Conservation (phyloP, 2,329 filamentous ascomycete genomes). For the Cephalotrichum gorgonifer region DNA sequence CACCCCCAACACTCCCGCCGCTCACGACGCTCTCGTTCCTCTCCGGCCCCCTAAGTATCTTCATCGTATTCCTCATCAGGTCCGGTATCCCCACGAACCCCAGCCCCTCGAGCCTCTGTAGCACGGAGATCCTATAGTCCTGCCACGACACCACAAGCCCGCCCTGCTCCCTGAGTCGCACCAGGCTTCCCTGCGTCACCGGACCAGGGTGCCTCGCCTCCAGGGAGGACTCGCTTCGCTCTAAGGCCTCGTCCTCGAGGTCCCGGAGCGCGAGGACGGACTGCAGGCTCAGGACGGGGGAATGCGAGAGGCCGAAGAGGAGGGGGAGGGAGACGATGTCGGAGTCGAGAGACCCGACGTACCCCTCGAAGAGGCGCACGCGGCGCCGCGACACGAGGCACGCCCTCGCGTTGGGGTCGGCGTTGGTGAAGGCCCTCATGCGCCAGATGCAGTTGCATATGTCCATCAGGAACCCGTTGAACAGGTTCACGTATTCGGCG, state of each 20-base stretch:
- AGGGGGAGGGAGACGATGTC: conserved; percentile 32
- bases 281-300: conserved; percentile 44
- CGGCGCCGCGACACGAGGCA: conserved; percentile 37
- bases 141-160: conserved; percentile 61
- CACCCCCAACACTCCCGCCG: neutral
- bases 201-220: conserved; percentile 52
- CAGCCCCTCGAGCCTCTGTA: conserved; percentile 54
- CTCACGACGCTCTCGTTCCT: conserved; percentile 9
- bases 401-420: conserved; percentile 52
- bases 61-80: conserved; percentile 75
- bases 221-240: conserved; percentile 23
- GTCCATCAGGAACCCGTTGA: conserved; percentile 82
- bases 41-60: conserved; percentile 49
- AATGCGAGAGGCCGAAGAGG: conserved; percentile 49
- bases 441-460: conserved; percentile 79
- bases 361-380: conserved; percentile 32
- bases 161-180: conserved; percentile 50
- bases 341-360: conserved; percentile 37
- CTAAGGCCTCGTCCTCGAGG: conserved; percentile 44
- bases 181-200: conserved; percentile 57
- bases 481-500: conserved; percentile 51
- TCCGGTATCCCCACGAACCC: conserved; percentile 57
- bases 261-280: conserved; percentile 44
- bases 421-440: conserved; percentile 55
- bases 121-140: conserved; percentile 63